Percentiles rank a stretch among this genome's conserved stretches.
Conservation (phyloP, 768 basidiomycete genomes). For the Suillus fuscotomentosus region DNA sequence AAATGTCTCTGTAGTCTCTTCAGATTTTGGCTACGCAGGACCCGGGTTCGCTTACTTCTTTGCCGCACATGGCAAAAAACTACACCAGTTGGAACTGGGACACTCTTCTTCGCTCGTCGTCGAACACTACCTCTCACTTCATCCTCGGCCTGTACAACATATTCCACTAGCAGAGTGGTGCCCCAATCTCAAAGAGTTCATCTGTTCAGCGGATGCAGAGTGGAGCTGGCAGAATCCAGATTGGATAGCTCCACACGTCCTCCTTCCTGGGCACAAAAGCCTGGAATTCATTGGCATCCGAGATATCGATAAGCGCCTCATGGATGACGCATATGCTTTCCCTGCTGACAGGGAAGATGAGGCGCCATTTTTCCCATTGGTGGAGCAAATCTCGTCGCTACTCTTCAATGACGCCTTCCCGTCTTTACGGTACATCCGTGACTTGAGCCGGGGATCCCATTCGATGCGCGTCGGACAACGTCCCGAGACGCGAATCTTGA, state of each 20-base stretch:
- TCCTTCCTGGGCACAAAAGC: slow-evolving; percentile 61
- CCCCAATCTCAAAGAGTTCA: slow-evolving; percentile 66
- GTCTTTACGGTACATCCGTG: slow-evolving; percentile 54
- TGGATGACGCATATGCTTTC: slow-evolving; percentile 40
- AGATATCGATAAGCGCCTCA: slow-evolving; percentile 63
- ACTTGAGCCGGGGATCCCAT: slow-evolving; percentile 62
- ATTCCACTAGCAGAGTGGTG: slow-evolving; percentile 66
- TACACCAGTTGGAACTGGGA: slow-evolving; percentile 68
- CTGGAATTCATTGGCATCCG: slow-evolving; percentile 70
- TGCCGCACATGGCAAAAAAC: slow-evolving; percentile 57
- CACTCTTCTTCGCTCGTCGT: slow-evolving; percentile 67
- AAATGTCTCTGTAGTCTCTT: slow-evolving; percentile 65
- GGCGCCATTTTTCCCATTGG: slow-evolving; percentile 61
- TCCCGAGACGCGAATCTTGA: slow-evolving; percentile 34
- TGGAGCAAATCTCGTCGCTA: slow-evolving; percentile 63
- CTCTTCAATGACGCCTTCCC: slow-evolving; percentile 62
- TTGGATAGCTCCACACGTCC: slow-evolving; percentile 77
- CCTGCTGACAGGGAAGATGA: slow-evolving; percentile 35
- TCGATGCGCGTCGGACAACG: slow-evolving; percentile 40
- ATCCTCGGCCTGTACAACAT: slow-evolving; percentile 31
- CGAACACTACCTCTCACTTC: slow-evolving; percentile 61
- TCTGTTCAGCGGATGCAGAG: slow-evolving; percentile 74
- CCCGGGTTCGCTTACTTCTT: slow-evolving; percentile 67
- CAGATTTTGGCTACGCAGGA: slow-evolving; percentile 71
- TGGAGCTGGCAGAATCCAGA: slow-evolving; percentile 81